Conservation (phyloP, 2,329 filamentous ascomycete species). For the Monilinia laxa region DNA sequence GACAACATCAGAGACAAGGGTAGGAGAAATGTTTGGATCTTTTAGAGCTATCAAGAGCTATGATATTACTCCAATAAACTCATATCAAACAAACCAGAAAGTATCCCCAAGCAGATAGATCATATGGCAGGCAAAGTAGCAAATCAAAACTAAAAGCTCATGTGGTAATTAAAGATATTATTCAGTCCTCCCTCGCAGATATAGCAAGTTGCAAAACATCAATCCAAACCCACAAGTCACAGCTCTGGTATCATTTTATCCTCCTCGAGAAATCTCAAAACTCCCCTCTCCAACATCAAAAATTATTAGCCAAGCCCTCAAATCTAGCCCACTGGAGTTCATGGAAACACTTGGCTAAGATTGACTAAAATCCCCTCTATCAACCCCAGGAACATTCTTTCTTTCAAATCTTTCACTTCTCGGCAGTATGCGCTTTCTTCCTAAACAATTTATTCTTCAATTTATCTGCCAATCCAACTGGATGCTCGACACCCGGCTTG, state of each 20-base stretch:
- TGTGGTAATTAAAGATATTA: neutral
- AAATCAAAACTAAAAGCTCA: neutral
- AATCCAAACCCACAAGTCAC: neutral
- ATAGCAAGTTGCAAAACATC: neutral
- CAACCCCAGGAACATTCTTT: neutral
- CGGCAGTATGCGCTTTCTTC: conserved; percentile 37
- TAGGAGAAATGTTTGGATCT: too few species aligned
- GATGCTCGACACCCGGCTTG: conserved; percentile 42
- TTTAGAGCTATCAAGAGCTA: too few species aligned
- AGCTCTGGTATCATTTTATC: conserved; percentile 33
- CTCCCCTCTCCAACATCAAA: conserved; percentile 14
- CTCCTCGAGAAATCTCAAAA: conserved; percentile 12
- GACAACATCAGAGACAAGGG: too few species aligned
- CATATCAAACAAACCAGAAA: too few species aligned
- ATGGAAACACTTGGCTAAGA: too few species aligned
- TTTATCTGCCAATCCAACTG: conserved; percentile 49
- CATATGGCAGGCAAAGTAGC: too few species aligned
- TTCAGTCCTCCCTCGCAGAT: neutral
- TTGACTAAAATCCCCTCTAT: neutral
- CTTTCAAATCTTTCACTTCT: conserved; percentile 17
- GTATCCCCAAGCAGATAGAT: too few species aligned
- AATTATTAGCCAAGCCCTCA: conserved; percentile 1
- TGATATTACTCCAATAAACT: too few species aligned
- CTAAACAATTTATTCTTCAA: conserved; percentile 47
- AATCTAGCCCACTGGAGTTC: neutral